These are phyloP conservation scores for Didymella lethalis DNA, from an alignment of 2,329 filamentous ascomycete species.

Conservation along the genomic window DNA sequence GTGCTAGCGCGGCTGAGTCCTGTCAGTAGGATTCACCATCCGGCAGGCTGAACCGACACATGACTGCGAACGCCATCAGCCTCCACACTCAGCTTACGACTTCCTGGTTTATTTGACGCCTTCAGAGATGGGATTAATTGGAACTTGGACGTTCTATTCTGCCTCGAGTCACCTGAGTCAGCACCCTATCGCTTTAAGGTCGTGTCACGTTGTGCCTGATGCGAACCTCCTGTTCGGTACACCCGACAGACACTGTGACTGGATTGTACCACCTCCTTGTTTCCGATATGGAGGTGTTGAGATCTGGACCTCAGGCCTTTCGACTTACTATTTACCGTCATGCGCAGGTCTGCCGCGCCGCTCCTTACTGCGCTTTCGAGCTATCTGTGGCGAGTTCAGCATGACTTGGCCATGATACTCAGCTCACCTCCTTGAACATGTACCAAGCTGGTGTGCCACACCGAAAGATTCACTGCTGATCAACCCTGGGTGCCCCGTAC, in stretches of 20 bases:
- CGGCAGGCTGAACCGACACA: conserved; percentile 18
- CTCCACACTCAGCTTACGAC: conserved; percentile 15
- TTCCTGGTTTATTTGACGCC: conserved; percentile 1
- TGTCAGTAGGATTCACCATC: conserved; percentile 10
- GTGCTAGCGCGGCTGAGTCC: conserved; percentile 15
- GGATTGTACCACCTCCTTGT: conserved; percentile 16
- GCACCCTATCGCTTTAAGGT: conserved; percentile 17
- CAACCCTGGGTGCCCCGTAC: background rate
- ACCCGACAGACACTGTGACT: conserved; percentile 19
- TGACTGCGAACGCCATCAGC: conserved; percentile 20
- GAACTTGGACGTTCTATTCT: conserved; percentile 16
- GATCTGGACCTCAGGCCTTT: conserved; percentile 5
- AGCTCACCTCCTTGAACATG: background rate
- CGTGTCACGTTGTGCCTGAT: conserved; percentile 21
- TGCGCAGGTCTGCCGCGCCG: background rate
- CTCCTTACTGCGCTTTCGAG: background rate
- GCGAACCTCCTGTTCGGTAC: conserved; percentile 15
- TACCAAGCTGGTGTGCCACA: background rate
- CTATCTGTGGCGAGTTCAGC: background rate
- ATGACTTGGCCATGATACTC: conserved; percentile 5
- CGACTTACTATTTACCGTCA: background rate
- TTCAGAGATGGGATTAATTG: background rate
- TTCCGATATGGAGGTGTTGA: conserved; percentile 18
- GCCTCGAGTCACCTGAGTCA: conserved; percentile 16
- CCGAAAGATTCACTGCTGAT: background rate